Percentiles rank a stretch among this genome's conserved stretches.
phyloP scores from a whole-genome alignment of 768 basidiomycete species.

The Agrocybe chaxingu region DNA sequence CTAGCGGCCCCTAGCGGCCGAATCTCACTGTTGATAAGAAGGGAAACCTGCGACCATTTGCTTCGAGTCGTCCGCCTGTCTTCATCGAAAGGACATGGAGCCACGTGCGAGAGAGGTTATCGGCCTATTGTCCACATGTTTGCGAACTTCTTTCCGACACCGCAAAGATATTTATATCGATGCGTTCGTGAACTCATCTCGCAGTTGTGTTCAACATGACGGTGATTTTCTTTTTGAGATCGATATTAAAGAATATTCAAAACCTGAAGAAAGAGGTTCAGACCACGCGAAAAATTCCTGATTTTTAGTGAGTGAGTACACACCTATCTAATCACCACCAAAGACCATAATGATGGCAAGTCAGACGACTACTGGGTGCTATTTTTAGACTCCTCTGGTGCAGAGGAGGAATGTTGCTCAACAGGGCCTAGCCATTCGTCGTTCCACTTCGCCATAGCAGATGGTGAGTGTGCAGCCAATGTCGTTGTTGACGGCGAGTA shows the following conservation, averaged over 20 bases:
- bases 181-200: not conserved
- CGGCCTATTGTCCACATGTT: slow-evolving; percentile 3
- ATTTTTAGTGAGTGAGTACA: too few species aligned
- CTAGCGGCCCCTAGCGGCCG: not conserved
- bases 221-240: not conserved
- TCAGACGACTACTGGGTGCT: not conserved
- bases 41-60: not conserved
- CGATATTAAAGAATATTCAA: not conserved
- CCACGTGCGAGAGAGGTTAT: too few species aligned
- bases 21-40: slow-evolving; percentile 3
- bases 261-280: too few species aligned
- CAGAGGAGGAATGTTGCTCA: slow-evolving; percentile 17
- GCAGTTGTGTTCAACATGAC: not conserved
- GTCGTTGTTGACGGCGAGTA: slow-evolving; percentile 1
- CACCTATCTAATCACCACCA: too few species aligned
- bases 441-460: slow-evolving; percentile 22
- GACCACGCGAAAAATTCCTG: too few species aligned
- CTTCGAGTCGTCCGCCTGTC: too few species aligned
- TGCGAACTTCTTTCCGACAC: not conserved
- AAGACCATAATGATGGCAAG: not conserved
- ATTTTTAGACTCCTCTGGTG: slow-evolving; percentile 16
- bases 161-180: not conserved
- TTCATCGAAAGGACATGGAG: not conserved
- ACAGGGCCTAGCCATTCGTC: slow-evolving; percentile 37
- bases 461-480: slow-evolving; percentile 1